Conservation (phyloP, 164 flowering plant genomes). For the Echeveria elegans region DNA sequence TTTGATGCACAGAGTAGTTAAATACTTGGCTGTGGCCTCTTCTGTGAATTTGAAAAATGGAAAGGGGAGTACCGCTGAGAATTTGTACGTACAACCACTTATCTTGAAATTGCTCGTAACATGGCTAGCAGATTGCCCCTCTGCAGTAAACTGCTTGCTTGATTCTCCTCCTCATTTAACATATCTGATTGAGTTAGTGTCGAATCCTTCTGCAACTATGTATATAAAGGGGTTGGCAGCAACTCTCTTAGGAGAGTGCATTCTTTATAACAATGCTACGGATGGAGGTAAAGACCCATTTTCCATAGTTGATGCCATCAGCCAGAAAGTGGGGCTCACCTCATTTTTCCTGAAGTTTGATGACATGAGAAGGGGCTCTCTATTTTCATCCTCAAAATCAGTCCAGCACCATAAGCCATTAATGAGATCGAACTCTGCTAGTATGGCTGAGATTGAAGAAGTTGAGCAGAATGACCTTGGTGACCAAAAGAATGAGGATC, state of each 20-base stretch:
- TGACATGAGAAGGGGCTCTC: conserved; percentile 65
- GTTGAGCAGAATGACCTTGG: conserved; percentile 28
- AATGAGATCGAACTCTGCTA: conserved; percentile 64
- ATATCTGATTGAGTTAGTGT: conserved; percentile 70
- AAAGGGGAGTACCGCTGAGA: conserved; percentile 24
- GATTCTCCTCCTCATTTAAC: conserved; percentile 83
- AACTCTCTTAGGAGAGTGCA: conserved; percentile 81
- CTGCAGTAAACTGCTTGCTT: conserved; percentile 70
- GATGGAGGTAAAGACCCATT: conserved; percentile 55
- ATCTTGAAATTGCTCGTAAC: conserved; percentile 68
- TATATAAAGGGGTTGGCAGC: conserved; percentile 73
- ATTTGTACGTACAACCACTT: conserved; percentile 49
- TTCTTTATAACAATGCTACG: conserved; percentile 46
- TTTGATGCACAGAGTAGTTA: conserved; percentile 74
- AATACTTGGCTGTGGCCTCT: conserved; percentile 74
- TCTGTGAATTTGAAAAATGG: conserved; percentile 50
- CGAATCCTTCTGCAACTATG: conserved; percentile 44
- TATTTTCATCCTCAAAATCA: conserved; percentile 41
- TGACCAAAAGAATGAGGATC: conserved; percentile 42
- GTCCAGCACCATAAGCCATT: conserved; percentile 41
- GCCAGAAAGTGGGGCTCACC: conserved; percentile 81
- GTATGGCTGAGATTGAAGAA: conserved; percentile 67
- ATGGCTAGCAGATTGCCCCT: conserved; percentile 81
- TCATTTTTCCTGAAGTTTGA: conserved; percentile 71
- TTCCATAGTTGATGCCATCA: conserved; percentile 67